phyloP scores from a whole-genome alignment of 768 basidiomycete genomes.

The Tulasnella calospora region DNA sequence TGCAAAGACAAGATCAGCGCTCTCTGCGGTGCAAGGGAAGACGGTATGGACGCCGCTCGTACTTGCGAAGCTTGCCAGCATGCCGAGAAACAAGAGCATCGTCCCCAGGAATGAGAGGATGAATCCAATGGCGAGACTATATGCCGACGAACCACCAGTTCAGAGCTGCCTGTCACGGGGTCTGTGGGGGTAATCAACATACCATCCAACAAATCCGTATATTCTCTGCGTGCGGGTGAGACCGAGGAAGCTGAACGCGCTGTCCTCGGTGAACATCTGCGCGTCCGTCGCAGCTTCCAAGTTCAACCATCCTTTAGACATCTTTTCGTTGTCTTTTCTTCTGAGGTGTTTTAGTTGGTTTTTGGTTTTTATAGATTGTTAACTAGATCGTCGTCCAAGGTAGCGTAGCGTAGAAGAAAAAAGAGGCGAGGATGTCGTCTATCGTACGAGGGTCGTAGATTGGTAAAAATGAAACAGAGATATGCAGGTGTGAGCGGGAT shows the following conservation, averaged over 20 bases:
- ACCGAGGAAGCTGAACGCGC: conserved; percentile 75
- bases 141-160: conserved; percentile 15
- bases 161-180: not conserved
- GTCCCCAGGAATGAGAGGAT: conserved; percentile 74
- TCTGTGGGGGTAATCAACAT: too few species aligned
- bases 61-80: conserved; percentile 69
- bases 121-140: conserved; percentile 75
- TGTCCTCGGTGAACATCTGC: conserved; percentile 82
- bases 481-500: not conserved
- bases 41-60: conserved; percentile 33
- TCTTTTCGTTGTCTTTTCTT: not conserved
- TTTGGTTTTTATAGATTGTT: not conserved
- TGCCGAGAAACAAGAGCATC: conserved; percentile 69
- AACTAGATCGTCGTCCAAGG: conserved; percentile 1
- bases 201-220: conserved; percentile 85
- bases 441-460: not conserved
- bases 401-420: not conserved
- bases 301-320: conserved; percentile 75
- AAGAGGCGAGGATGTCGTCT: not conserved
- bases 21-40: conserved; percentile 23
- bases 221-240: conserved; percentile 74
- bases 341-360: not conserved
- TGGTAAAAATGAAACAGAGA: not conserved
- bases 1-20: not conserved
- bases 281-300: conserved; percentile 63